Evolutionary conservation across 371 early-diverging fungal genomes (phyloP), one percentile per base, ranked within the genome.

Genomic region (Amoeboaphelidium occidentale): DNA sequence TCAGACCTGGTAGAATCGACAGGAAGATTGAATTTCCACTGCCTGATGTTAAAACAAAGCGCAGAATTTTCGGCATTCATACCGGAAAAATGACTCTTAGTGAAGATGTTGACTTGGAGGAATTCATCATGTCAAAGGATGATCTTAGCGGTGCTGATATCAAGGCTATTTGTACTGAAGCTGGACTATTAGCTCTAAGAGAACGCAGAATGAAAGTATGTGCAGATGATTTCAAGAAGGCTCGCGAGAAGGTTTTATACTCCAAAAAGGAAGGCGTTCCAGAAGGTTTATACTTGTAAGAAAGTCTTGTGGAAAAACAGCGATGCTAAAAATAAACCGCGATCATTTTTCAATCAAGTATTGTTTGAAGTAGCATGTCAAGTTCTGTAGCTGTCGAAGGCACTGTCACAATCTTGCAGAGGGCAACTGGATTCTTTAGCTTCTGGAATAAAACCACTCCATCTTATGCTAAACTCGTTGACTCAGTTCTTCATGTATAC

Each of bases 11-110:
- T 27, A 85, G 99, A 72, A 98, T 99, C 59, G 99, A 99, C 63
- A 83, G 99, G 55, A 98, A 99, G 72, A 99, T 99, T 53, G 98
- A 99, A 64, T 98, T 99, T 79, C 94, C 97, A 17, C 61, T 97
- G 59, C 99, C 99, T 6, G 97, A 98, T 61, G 81, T 88, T 47
- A 93, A 91, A 66, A 97, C 98, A 26, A 98, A 97, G 73, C 79
- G 93, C 48, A 78, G 89, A 47, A 99, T 99, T 59, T 98, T 99
- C 68, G 76, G 81, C 56, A 98, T 99, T 54, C 99, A 99, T 62
- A 97, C 99, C 21, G 68, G 81, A 47, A 78, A 87, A 55, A 99
- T 99, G 99, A 97, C 89, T 10, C 67, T 99, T 17, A 79, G 87
- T 24, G 83, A 81, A 32, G 94, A 93, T 65, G 97, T 99, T 14